A percentile compares a stretch with the other conserved stretches of the same genome.
phyloP scores from a whole-genome alignment of 805 yeast species.

The Candida boidinii region DNA sequence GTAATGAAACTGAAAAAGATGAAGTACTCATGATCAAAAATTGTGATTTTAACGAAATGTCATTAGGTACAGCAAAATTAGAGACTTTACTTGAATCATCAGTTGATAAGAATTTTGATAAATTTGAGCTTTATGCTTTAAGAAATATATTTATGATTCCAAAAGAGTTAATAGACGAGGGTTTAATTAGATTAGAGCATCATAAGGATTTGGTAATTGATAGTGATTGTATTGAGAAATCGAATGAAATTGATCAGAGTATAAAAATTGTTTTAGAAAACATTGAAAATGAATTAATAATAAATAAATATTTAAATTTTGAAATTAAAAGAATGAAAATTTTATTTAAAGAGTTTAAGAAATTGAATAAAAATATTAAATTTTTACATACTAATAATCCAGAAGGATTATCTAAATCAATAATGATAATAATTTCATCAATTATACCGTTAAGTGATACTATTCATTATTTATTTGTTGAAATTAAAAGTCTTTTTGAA shows the following conservation, averaged over 20 bases:
- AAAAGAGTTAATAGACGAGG: conserved; percentile 48
- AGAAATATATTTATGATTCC: conserved; percentile 74
- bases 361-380: conserved; percentile 6
- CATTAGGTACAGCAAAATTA: conserved; percentile 70
- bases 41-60: conserved; percentile 38
- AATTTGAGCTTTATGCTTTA: conserved; percentile 72
- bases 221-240: conserved; percentile 10
- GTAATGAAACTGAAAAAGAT: conserved; percentile 3
- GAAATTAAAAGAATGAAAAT: conserved; percentile 31
- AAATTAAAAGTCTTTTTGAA: conserved; percentile 14
- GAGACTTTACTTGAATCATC: conserved; percentile 69
- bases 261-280: conserved; percentile 24
- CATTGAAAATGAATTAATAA: conserved; percentile 33
- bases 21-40: background rate
- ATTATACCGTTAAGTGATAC: conserved; percentile 21
- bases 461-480: conserved; percentile 14
- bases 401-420: background rate
- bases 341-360: conserved; percentile 23
- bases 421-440: too few relatives aligned
- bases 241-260: conserved; percentile 12
- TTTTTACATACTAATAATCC: conserved; percentile 7
- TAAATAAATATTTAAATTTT: conserved; percentile 31
- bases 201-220: conserved; percentile 43
- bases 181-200: conserved; percentile 61
- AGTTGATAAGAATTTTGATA: conserved; percentile 78